Percentiles rank a stretch among this genome's conserved stretches.
phyloP scores from a whole-genome alignment of 2,329 filamentous ascomycete species.

The Nannizziopsis barbatae region DNA sequence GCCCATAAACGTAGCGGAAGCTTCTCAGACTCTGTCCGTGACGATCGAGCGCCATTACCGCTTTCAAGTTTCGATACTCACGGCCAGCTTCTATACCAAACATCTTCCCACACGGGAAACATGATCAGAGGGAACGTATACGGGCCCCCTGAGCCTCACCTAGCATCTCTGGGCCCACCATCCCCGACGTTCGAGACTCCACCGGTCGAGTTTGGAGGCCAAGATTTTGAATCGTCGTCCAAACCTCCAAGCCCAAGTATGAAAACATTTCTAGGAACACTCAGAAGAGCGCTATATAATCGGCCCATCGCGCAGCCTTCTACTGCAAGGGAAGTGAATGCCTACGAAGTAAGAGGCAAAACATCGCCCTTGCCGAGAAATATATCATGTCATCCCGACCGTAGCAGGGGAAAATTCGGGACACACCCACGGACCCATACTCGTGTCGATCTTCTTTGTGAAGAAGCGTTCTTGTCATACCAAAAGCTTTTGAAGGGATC shows the following conservation, averaged over 20 bases:
- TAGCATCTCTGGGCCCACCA: constrained; percentile 52
- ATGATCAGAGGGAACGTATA: constrained; percentile 78
- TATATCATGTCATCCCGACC: constrained; percentile 36
- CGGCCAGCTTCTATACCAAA: constrained; percentile 42
- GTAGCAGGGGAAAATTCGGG: constrained; percentile 29
- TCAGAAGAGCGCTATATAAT: constrained; percentile 68
- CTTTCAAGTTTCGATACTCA: constrained; percentile 35
- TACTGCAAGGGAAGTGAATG: not conserved
- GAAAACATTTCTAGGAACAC: constrained; percentile 74
- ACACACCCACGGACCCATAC: constrained; percentile 40
- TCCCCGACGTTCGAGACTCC: constrained; percentile 32
- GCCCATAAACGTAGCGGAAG: constrained; percentile 73
- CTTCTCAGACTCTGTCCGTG: constrained; percentile 71
- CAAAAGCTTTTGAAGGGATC: constrained; percentile 59
- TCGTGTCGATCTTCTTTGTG: constrained; percentile 73
- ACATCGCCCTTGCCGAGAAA: constrained; percentile 36
- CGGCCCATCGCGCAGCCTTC: constrained; percentile 28
- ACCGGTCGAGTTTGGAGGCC: constrained; percentile 18
- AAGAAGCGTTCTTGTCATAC: constrained; percentile 66
- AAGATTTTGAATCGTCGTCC: constrained; percentile 1
- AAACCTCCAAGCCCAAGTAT: constrained; percentile 50
- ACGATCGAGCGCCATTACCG: constrained; percentile 48
- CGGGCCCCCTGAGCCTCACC: constrained; percentile 69
- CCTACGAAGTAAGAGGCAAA: constrained; percentile 24
- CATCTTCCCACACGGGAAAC: constrained; percentile 63